These are phyloP conservation scores for Nicotiana attenuata DNA, from an alignment of 257 asterid genomes.

Conservation along the genomic window DNA sequence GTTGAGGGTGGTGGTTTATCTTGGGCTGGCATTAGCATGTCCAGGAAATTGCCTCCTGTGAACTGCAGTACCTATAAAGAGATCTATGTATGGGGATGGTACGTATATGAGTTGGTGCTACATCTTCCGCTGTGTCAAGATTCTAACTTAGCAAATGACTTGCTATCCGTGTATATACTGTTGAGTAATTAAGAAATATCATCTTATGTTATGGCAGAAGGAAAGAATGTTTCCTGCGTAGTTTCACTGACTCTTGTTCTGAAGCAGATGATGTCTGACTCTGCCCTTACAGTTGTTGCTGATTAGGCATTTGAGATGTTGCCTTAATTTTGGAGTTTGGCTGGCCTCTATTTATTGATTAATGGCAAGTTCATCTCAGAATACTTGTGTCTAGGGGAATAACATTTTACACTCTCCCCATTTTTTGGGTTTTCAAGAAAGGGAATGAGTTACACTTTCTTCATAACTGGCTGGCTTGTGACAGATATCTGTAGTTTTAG, in stretches of 20 bases:
- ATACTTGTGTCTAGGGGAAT: background rate
- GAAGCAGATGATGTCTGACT: background rate
- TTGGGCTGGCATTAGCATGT: background rate
- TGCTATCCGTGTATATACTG: background rate
- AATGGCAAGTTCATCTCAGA: background rate
- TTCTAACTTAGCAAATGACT: constrained; percentile 3
- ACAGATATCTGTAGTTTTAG: too few species aligned
- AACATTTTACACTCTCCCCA: background rate
- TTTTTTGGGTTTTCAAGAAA: background rate
- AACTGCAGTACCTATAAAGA: background rate
- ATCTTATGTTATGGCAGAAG: background rate
- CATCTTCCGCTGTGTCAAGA: background rate
- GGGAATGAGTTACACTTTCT: background rate
- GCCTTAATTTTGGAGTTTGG: background rate
- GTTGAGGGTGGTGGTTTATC: background rate
- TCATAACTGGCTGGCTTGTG: background rate
- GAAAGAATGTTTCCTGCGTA: background rate
- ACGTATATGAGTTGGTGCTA: background rate
- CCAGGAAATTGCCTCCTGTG: background rate
- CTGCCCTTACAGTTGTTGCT: background rate
- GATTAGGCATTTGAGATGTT: background rate
- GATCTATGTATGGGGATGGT: background rate
- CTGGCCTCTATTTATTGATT: background rate
- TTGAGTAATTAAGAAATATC: background rate
- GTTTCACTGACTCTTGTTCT: background rate